Evolutionary conservation across 306 rosid genomes (phyloP), one percentile per base, ranked within the genome.

Genomic region (Psophocarpus tetragonolobus): DNA sequence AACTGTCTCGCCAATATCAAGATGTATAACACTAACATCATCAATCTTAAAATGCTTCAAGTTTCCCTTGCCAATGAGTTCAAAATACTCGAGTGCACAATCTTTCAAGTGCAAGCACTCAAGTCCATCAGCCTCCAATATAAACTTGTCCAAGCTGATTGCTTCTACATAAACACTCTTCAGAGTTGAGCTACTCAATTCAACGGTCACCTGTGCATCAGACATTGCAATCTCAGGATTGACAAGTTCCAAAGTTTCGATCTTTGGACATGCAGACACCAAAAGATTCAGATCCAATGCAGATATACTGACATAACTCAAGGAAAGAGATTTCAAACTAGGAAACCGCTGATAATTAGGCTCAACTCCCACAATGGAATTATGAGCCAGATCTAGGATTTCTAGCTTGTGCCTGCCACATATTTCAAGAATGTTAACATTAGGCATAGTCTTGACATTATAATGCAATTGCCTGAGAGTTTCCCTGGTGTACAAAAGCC

Each of bases 401-500:
- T 93, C 88, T 51, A 93, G 82, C 83, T 79, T 91, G 60, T 87
- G 90, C 23, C 95, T 76, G 67, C 98, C 88, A 53, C 97, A 88
- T 79, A 84, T 87, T 71, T 93, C 96, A 42, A 91, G 87, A 65
- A 93, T 84, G 75, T 90, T 90, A 57, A 93, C 84, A 82, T 78
- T 78, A 23, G 86, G 83, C 73, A 71, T 76, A 21, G 98, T 89
- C 77, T 84, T 75, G 50, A 89, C 93, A 77, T 88, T 88, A 79
- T 91, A 93, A 50, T 71, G 74, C 50, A 93, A 78, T 8, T 83
- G 77, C 53, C 87, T 82, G 73, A 91, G 32, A 14, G 92, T 87
- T 21, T 89, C 90, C 68, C 86, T 76, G 6, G 97, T 91, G 73
- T 88, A 89, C 92, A 93, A 87, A 61, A 93, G 92, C 97, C 98